Evolutionary conservation across 1,139 yeast species (phyloP), one percentile per base, ranked within the genome.

Genomic region (Kodamaea plutei): DNA sequence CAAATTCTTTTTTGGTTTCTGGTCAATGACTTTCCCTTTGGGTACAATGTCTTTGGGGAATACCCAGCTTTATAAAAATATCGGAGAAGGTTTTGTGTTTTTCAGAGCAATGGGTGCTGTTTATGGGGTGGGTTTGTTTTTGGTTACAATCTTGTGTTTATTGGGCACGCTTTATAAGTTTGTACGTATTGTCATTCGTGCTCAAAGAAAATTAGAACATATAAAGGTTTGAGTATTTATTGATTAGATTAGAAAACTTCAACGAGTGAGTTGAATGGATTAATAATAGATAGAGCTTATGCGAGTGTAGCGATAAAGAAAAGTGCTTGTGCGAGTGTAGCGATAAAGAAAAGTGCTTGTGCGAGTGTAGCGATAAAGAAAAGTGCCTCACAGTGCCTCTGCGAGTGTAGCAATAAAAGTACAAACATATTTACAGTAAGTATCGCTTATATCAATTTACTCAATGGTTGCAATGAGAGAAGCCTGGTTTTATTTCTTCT

Each of bases 11-110:
- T 70, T 72, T 41, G 76, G 79, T 0, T 84, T 82, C 72, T 87
- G 95, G 95, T 78, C 88, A 18, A 75, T 84, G 67, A 83, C 95
- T 39, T 88, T 88, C 78, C 96, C 96, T 2, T 50, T 85, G 44
- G 96, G 95, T 3, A 85, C 96, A 0, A 79, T 84, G 80, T 64
- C 81, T 0, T 55, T 83, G 13, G 75, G 85, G 3, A 71, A 76
- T 42, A 54, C 64, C 13, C 72, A 74, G 43, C 50, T 85, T 16
- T 74, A 65, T 23, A 30, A 38, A 14, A 54, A 69, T 5, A 66
- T 61, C 30, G 50, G 49, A 7, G 66, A 70, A 5, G 62, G 61
- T 1, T 59, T 77, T 42, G 50, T 50, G 23, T 74, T 78, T 3
- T 82, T 82, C 57, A 66, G 72, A 40, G 78, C 78, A 4, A 45